Percentiles rank a stretch among this genome's conserved stretches.
These are phyloP conservation scores for Pestalotiopsis sp. DNA, from an alignment of 2,329 filamentous ascomycete genomes.

Conservation along the genomic window DNA sequence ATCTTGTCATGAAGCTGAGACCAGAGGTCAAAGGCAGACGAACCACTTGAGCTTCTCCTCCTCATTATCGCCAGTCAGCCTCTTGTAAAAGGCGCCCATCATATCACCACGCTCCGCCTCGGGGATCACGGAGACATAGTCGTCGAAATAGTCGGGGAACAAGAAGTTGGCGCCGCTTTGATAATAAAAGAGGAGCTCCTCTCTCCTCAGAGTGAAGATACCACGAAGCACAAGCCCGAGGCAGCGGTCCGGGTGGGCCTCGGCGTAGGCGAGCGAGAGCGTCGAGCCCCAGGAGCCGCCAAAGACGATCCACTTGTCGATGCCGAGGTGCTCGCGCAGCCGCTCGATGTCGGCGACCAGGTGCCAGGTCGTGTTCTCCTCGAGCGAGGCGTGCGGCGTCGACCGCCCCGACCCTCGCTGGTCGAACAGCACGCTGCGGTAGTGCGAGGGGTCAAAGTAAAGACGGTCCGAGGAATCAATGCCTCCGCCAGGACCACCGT, in stretches of 20 bases:
- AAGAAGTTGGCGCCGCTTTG: conserved; percentile 30
- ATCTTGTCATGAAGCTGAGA: conserved; percentile 1
- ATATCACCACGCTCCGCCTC: conserved; percentile 38
- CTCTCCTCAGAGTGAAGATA: conserved; percentile 34
- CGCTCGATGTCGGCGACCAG: conserved; percentile 41
- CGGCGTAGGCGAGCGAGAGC: conserved; percentile 39
- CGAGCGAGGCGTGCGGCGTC: conserved; percentile 33
- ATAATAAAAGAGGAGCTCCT: conserved; percentile 40
- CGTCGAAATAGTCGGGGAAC: conserved; percentile 42
- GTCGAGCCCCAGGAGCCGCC: conserved; percentile 45
- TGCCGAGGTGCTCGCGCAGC: conserved; percentile 36
- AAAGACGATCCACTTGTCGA: conserved; percentile 42
- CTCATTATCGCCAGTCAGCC: conserved; percentile 37
- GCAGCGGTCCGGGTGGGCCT: conserved; percentile 36
- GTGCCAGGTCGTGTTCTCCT: conserved; percentile 41
- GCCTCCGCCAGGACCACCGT: conserved; percentile 45
- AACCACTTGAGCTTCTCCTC: conserved; percentile 31
- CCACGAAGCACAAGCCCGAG: conserved; percentile 38
- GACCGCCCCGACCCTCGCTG: conserved; percentile 43
- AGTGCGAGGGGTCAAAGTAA: conserved; percentile 35
- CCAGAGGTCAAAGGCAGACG: background rate
- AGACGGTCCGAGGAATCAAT: conserved; percentile 36
- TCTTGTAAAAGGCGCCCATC: conserved; percentile 40
- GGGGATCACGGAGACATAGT: conserved; percentile 37
- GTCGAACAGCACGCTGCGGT: conserved; percentile 41